Evolutionary conservation across 805 yeast genomes (phyloP).

Genomic region (Zygosaccharomyces gambellarensis): DNA sequence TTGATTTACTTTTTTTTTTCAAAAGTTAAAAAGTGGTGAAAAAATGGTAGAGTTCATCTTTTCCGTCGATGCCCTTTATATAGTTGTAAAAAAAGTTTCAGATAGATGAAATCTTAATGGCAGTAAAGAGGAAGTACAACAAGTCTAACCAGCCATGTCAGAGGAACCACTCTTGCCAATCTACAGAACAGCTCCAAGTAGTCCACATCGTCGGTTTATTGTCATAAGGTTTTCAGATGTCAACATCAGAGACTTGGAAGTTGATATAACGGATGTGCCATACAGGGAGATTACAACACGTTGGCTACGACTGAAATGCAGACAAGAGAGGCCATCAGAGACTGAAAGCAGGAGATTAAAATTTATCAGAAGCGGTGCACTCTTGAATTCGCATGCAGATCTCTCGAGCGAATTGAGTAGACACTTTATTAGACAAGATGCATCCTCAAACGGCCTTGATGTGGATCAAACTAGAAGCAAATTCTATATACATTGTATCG

Average conservation of each 20-base stretch:
- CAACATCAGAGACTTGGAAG: slow-evolving; percentile 23
- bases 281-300: slow-evolving; percentile 18
- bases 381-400: slow-evolving; percentile 20
- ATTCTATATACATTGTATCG: slow-evolving; percentile 72
- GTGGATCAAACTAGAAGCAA: slow-evolving; percentile 20
- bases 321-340: slow-evolving; percentile 20
- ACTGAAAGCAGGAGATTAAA: slow-evolving; percentile 22
- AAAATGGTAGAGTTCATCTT: neutral
- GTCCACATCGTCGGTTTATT: slow-evolving; percentile 10
- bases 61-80: slow-evolving; percentile 3
- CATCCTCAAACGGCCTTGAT: slow-evolving; percentile 2
- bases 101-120: neutral
- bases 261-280: slow-evolving; percentile 26
- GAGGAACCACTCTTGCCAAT: slow-evolving; percentile 21
- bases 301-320: slow-evolving; percentile 30
- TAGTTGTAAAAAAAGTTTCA: slow-evolving; percentile 12
- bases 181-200: slow-evolving; percentile 3
- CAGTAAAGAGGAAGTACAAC: neutral
- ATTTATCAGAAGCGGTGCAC: slow-evolving; percentile 30
- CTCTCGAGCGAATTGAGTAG: slow-evolving; percentile 16
- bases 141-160: slow-evolving; percentile 14
- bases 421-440: slow-evolving; percentile 13
- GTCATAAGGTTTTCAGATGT: slow-evolving; percentile 32
- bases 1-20: slow-evolving; percentile 15
- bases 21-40: slow-evolving; percentile 10